Evolutionary conservation across 805 yeast genomes (phyloP).

Genomic region (Tetrapisispora nanseiensis): DNA sequence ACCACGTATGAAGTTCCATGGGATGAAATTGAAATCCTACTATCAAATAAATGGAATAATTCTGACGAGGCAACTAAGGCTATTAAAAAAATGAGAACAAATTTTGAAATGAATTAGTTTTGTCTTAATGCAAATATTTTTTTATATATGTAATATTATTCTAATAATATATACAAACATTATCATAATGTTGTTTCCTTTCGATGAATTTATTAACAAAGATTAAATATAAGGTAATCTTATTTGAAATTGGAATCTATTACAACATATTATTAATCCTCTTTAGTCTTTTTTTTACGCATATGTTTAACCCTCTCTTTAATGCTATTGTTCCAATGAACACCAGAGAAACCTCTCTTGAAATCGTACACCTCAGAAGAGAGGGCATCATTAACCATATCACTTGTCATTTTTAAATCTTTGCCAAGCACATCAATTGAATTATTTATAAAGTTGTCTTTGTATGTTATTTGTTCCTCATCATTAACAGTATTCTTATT

Average conservation of each 20-base stretch:
- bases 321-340: constrained; percentile 53
- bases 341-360: constrained; percentile 38
- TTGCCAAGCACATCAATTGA: not conserved
- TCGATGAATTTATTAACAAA: too few relatives aligned
- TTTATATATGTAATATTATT: not conserved
- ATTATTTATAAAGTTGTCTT: not conserved
- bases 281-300: constrained; percentile 20
- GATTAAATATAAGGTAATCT: not conserved
- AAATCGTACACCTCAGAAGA: constrained; percentile 37
- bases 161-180: not conserved
- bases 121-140: not conserved
- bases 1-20: constrained; percentile 31
- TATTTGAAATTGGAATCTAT: not conserved
- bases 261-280: not conserved
- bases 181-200: too few relatives aligned
- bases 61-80: constrained; percentile 22
- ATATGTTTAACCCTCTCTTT: constrained; percentile 44
- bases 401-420: constrained; percentile 13
- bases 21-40: constrained; percentile 32
- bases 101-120: constrained; percentile 32
- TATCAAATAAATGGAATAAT: constrained; percentile 29
- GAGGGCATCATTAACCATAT: constrained; percentile 26
- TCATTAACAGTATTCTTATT: not conserved
- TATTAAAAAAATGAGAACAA: constrained; percentile 30
- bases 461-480: not conserved